phyloP scores from a whole-genome alignment of 23 red algal genomes.

The Cyanidiococcus yangmingshanensis region DNA sequence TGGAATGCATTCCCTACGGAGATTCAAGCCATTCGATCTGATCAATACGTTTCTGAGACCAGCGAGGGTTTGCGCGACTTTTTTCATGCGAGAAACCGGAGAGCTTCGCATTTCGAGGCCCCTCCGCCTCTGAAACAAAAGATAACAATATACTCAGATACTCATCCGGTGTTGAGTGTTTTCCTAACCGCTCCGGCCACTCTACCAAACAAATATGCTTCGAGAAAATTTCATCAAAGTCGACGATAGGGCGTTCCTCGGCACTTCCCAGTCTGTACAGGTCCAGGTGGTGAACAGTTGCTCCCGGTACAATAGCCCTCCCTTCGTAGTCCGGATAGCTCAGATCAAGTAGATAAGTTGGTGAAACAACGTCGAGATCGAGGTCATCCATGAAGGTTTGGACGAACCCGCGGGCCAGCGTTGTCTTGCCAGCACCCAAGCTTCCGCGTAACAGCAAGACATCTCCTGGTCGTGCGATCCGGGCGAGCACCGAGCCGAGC shows the following conservation, averaged over 20 bases:
- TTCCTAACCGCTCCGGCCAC: conserved; percentile 64
- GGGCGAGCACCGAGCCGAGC: conserved; percentile 36
- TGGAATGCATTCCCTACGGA: too few species aligned
- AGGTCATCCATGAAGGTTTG: conserved; percentile 30
- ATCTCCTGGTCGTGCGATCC: conserved; percentile 30
- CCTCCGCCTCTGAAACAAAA: background rate
- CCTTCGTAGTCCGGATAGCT: conserved; percentile 28
- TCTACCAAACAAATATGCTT: conserved; percentile 48
- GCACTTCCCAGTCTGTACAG: conserved; percentile 51
- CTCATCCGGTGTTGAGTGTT: background rate
- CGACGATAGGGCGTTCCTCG: conserved; percentile 36
- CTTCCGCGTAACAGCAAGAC: conserved; percentile 55
- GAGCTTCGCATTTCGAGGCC: background rate
- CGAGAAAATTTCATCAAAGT: conserved; percentile 45
- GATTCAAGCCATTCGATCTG: background rate
- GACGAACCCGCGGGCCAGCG: conserved; percentile 58
- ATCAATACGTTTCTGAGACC: background rate
- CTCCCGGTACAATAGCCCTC: background rate
- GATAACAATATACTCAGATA: background rate
- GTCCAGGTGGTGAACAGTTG: conserved; percentile 65
- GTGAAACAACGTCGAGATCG: conserved; percentile 46
- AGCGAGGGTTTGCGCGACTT: background rate
- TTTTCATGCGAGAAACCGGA: background rate
- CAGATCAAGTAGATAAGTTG: conserved; percentile 70
- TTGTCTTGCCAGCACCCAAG: conserved; percentile 72